Conservation (phyloP, 2,329 filamentous ascomycete genomes). For the Verticillium nubilum region DNA sequence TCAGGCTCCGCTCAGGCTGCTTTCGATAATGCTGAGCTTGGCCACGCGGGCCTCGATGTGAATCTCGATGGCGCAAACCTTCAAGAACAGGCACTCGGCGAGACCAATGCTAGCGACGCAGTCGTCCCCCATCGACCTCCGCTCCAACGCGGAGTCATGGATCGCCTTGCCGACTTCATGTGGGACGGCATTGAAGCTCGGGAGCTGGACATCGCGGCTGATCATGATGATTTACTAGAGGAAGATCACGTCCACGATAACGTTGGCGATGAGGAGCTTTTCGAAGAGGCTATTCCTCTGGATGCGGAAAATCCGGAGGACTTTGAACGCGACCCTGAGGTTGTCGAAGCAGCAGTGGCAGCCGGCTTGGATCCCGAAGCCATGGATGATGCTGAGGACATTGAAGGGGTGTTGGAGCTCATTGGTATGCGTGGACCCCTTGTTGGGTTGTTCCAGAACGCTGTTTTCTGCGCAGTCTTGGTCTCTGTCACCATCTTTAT, state of each 20-base stretch:
- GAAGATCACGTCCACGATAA: conserved; percentile 12
- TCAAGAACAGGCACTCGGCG: conserved; percentile 1
- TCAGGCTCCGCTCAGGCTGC: neutral
- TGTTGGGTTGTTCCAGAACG: conserved; percentile 86
- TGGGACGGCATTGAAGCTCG: conserved; percentile 49
- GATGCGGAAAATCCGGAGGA: conserved; percentile 21
- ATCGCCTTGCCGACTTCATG: conserved; percentile 52
- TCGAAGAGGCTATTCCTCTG: conserved; percentile 32
- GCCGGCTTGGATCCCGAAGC: conserved; percentile 69
- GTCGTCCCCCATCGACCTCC: conserved; percentile 6
- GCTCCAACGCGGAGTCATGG: conserved; percentile 29
- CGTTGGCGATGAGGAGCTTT: conserved; percentile 27
- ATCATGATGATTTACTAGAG: conserved; percentile 38
- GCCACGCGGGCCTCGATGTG: neutral
- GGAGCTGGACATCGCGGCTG: conserved; percentile 26
- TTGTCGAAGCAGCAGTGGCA: conserved; percentile 58
- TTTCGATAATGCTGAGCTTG: neutral
- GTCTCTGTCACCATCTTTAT: conserved; percentile 81
- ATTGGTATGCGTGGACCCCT: conserved; percentile 95
- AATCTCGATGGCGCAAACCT: neutral
- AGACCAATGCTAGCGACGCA: neutral
- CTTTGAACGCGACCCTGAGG: conserved; percentile 47
- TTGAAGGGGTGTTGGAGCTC: conserved; percentile 93
- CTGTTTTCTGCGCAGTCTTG: conserved; percentile 86
- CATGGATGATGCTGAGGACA: conserved; percentile 82